These are phyloP conservation scores for Cutaneotrichosporon mucoides DNA, from an alignment of 1,284 basidiomycete genomes.

Conservation along the genomic window DNA sequence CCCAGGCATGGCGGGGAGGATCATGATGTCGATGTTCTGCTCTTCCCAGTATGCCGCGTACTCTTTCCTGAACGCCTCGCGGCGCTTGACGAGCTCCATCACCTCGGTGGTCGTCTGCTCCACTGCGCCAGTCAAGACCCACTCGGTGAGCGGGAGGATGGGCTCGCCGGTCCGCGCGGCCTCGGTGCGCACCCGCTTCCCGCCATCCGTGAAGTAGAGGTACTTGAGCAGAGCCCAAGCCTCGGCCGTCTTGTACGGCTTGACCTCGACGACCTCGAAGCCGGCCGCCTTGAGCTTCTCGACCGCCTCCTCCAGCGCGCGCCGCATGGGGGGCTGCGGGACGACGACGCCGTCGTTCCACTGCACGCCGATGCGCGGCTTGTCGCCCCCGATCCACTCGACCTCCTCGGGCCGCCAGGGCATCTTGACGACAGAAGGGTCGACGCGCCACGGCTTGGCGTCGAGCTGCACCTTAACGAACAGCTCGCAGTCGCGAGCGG, in stretches of 20 bases:
- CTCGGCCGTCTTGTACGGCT: conserved; percentile 23
- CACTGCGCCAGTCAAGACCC: conserved; percentile 21
- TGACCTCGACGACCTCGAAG: conserved; percentile 29
- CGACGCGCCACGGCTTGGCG: conserved; percentile 39
- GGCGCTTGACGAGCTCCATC: conserved; percentile 30
- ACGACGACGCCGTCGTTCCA: conserved; percentile 41
- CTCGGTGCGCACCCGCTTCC: conserved; percentile 25
- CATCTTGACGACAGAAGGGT: conserved; percentile 35
- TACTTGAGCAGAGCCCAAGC: conserved; percentile 27
- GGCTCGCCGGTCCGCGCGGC: conserved; percentile 28
- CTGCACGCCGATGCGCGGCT: conserved; percentile 40
- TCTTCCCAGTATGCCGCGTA: conserved; percentile 27
- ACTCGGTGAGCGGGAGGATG: conserved; percentile 32
- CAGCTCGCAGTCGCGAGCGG: conserved; percentile 36
- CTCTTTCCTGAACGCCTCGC: conserved; percentile 28
- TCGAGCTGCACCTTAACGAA: conserved; percentile 38
- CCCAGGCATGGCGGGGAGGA: conserved; percentile 37
- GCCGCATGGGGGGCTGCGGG: conserved; percentile 41
- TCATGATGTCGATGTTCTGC: conserved; percentile 36
- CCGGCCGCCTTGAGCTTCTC: conserved; percentile 26
- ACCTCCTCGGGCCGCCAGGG: conserved; percentile 31
- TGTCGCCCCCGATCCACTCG: conserved; percentile 17
- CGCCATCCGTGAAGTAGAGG: conserved; percentile 41
- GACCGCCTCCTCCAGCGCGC: conserved; percentile 35
- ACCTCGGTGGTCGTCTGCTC: conserved; percentile 23